Base-by-base conservation (phyloP, 2,329 filamentous ascomycete species). In the Biscogniauxia marginata region DNA sequence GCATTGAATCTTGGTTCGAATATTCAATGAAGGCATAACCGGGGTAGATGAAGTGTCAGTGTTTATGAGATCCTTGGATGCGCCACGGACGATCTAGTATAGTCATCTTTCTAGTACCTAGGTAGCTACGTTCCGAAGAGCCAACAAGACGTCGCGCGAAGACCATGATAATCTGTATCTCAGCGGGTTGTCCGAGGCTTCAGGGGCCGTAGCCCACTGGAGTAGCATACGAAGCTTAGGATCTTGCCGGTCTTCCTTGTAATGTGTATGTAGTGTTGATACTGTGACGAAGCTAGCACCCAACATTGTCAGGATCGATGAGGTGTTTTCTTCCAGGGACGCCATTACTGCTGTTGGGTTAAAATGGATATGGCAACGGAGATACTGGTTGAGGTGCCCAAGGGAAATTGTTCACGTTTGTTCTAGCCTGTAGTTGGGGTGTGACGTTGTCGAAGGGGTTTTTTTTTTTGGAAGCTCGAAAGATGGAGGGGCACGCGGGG, bases 101-200 rank as follows among this genome's bases (percentile, higher is more conserved):
- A n/a, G 69, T 91, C 92, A 65, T 91, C 88, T 74, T 91, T 78
- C 77, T 86, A 92, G 79, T 86, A 91, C 67, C 83, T 91, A n/a
- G n/a, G n/a, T n/a, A 69, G 90, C 93, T 16, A 84, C 80, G 78
- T 97, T 97, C 66, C 89, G 79, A 63, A 96, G 83, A 5, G 93
- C 91, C 50, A 97, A 83, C 46, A 97, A 82, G 46, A 96, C 91
- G 72, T 93, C 93, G 54, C 92, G 86, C 61, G 87, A 85, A 25
- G 86, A 87, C 76, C 86, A 88, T 5, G 87, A 91, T 81, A 96
- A 95, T 77, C 96, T 96, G 84, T 96, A 96, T 49, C 93, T 92
- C 16, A 96, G 81, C 23, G 93, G 92, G 79, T 97, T 97, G 75
- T 89, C 89, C 7, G 89, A 93, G 74, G 79, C 78, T 76, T 39